These are phyloP conservation scores for Pleurozium schreberi DNA, from an alignment of 225 moss, liverwort and hornwort species.

Conservation along the genomic window DNA sequence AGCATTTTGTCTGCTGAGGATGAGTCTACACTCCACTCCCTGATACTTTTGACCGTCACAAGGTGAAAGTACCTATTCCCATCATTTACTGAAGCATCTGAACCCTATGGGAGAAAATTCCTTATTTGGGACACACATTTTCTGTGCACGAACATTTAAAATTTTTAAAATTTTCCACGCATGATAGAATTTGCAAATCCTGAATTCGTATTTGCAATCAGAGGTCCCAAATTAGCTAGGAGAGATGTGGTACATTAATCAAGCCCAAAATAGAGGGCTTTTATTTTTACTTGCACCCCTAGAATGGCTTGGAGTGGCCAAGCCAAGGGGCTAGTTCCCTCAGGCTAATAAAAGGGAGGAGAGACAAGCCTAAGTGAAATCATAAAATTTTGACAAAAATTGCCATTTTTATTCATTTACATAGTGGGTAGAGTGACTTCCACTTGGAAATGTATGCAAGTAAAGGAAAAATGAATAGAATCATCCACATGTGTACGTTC, in stretches of 20 bases:
- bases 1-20: background rate
- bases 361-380: background rate
- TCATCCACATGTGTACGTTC: rapidly evolving
- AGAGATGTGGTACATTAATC: too few species aligned
- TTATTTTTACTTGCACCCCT: too few species aligned
- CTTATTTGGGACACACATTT: background rate
- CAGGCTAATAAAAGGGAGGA: too few species aligned
- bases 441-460: background rate
- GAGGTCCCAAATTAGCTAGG: too few species aligned
- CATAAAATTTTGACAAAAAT: background rate
- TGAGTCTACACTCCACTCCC: background rate
- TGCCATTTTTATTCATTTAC: background rate
- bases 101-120: background rate
- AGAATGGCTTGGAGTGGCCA: too few species aligned
- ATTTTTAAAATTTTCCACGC: too few species aligned
- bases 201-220: too few species aligned
- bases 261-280: too few species aligned
- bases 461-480: background rate
- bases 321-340: too few species aligned
- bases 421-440: too few species aligned
- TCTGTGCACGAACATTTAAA: too few species aligned
- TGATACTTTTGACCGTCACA: background rate
- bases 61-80: background rate
- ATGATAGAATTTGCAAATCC: too few species aligned
- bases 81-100: background rate